phyloP scores from a whole-genome alignment of 805 yeast genomes.

The Candida mattraensis region DNA sequence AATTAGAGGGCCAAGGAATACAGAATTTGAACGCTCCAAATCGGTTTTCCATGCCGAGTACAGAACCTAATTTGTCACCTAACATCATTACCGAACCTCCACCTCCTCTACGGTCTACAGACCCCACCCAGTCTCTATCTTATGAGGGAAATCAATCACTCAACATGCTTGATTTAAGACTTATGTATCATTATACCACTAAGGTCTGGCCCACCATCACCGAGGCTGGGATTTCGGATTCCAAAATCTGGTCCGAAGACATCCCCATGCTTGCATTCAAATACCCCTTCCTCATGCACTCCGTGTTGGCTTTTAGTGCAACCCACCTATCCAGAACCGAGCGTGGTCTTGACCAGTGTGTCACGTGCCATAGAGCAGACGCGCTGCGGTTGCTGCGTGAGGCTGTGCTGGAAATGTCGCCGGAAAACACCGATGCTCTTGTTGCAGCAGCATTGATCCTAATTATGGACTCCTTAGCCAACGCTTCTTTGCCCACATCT shows the following conservation, averaged over 20 bases:
- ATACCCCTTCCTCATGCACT: slow-evolving; percentile 89
- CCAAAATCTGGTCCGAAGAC: slow-evolving; percentile 82
- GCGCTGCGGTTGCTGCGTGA: slow-evolving; percentile 78
- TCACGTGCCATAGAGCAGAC: slow-evolving; percentile 83
- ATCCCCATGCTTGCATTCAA: slow-evolving; percentile 87
- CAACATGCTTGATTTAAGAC: slow-evolving; percentile 72
- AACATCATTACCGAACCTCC: slow-evolving; percentile 31
- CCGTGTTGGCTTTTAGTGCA: slow-evolving; percentile 86
- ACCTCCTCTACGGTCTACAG: slow-evolving; percentile 20
- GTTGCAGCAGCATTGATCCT: slow-evolving; percentile 89
- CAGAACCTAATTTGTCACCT: slow-evolving; percentile 31
- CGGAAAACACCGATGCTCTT: slow-evolving; percentile 87
- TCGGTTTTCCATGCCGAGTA: slow-evolving; percentile 3
- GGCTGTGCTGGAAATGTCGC: slow-evolving; percentile 79
- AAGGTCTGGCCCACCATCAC: slow-evolving; percentile 85
- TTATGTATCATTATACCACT: slow-evolving; percentile 86
- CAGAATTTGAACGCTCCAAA: slow-evolving; percentile 4
- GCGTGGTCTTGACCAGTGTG: slow-evolving; percentile 74
- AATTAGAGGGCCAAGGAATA: no score
- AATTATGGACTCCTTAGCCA: slow-evolving; percentile 92
- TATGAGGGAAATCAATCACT: slow-evolving; percentile 36
- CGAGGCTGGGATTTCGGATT: slow-evolving; percentile 85
- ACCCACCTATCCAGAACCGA: slow-evolving; percentile 83
- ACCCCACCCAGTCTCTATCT: slow-evolving; percentile 16
- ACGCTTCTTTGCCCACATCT: slow-evolving; percentile 66